phyloP scores from a whole-genome alignment of 148 eudicot species.

The Linanthus parryae region DNA sequence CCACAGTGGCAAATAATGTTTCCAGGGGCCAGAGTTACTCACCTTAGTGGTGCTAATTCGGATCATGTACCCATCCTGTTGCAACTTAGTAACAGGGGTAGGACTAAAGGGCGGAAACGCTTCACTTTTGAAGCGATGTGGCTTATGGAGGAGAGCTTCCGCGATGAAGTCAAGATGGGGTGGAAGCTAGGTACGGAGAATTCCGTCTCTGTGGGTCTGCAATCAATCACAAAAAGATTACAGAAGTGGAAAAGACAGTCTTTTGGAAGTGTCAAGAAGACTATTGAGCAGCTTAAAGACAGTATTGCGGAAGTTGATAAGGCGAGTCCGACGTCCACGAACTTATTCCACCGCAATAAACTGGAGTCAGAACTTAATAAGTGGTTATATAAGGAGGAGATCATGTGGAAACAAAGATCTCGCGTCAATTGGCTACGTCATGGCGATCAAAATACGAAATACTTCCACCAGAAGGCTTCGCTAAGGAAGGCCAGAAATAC shows the following conservation, averaged over 20 bases:
- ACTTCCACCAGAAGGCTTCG: neutral
- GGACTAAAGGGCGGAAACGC: neutral
- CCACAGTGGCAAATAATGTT: neutral
- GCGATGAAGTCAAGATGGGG: too few relatives aligned
- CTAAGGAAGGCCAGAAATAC: neutral
- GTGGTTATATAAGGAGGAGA: neutral
- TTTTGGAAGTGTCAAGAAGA: neutral
- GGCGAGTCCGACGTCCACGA: neutral
- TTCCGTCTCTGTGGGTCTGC: neutral
- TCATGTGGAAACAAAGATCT: neutral
- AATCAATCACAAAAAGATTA: neutral
- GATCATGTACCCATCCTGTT: neutral
- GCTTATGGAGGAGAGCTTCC: too few relatives aligned
- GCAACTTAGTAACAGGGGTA: neutral
- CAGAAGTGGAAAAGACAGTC: neutral
- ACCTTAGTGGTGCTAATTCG: neutral
- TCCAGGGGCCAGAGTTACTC: neutral
- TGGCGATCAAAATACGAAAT: neutral
- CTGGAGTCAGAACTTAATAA: neutral
- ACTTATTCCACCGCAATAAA: neutral
- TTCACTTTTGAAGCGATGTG: too few relatives aligned
- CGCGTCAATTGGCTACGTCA: neutral
- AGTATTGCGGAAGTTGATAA: neutral
- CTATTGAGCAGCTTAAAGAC: neutral
- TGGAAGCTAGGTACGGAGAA: too few relatives aligned